A percentile compares a stretch with the other conserved stretches of the same genome.
phyloP scores from a whole-genome alignment of 495 filamentous ascomycete species.

The Gamarada debralockiae region DNA sequence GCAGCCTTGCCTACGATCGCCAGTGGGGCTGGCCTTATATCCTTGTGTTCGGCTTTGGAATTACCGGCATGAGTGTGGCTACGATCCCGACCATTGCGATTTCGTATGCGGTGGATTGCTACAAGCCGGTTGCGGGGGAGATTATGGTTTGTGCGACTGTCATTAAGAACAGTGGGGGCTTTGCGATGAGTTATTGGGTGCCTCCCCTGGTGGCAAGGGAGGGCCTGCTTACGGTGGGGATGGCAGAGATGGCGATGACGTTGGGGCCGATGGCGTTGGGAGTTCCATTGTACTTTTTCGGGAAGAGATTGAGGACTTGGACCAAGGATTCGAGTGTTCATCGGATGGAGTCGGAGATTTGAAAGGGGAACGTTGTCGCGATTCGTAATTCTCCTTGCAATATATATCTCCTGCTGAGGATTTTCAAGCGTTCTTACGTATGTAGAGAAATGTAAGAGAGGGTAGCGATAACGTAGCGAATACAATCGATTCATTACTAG shows the following conservation, averaged over 20 bases:
- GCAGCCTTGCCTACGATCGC: neutral
- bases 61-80: neutral
- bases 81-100: conserved; percentile 18
- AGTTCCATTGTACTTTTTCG: conserved; percentile 24
- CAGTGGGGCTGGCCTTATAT: neutral
- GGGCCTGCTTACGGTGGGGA: neutral
- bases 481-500: too few species aligned
- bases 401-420: too few species aligned
- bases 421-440: too few species aligned
- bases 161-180: conserved; percentile 54
- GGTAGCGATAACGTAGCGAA: too few species aligned
- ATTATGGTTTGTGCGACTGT: conserved; percentile 59
- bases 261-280: conserved; percentile 21
- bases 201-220: neutral
- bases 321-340: conserved; percentile 8
- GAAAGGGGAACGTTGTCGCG: too few species aligned
- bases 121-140: conserved; percentile 56
- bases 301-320: conserved; percentile 21
- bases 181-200: conserved; percentile 8
- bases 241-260: conserved; percentile 26
- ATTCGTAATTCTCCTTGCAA: too few species aligned
- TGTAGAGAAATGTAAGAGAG: too few species aligned
- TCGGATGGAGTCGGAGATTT: too few species aligned
- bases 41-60: neutral
- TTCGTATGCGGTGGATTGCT: conserved; percentile 57